Evolutionary conservation across 2,329 filamentous ascomycete genomes (phyloP), one percentile per base, ranked within the genome.

Genomic region (Podosphaera fusca): DNA sequence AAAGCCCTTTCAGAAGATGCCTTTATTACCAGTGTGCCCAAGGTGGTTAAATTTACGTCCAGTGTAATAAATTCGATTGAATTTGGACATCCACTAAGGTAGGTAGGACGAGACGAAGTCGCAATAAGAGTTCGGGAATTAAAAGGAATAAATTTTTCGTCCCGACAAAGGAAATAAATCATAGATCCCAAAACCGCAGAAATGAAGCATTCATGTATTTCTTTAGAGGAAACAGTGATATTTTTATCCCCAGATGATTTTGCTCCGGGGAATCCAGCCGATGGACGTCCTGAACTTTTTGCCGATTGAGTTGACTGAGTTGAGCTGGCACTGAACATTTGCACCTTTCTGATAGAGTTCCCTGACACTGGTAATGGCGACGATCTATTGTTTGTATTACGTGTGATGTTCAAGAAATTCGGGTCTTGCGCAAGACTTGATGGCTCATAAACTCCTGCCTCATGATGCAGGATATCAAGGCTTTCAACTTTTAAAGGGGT

Each of bases 51-150:
- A 60, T 61, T 65, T 30, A 68, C 61, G 56, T 68, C 65, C 31
- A 68, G 55, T 10, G 64, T 66, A 33, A 63, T 64, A 59, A 68
- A 63, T 42, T 62, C 65, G 47, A 63, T 59, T 40, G 10, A 53
- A 36, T 34, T 40, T 29, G 40, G 58, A 35, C 38, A 59, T 60
- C 57, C 61, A 29, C 61, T 58, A 54, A 29, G 36, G 7, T 29
- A 30, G 14, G 12, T 12, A 10, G 51, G 35, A 33, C 29, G 33
- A 30, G 34, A 34, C 14, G 7, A 36, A 21, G 33, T 29, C 21
- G 33, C n/a, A 53, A 67, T 61, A 57, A 69, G 58, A 42, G 67
- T 68, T 55, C 66, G 63, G 14, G 67, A 63, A 60, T 67, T 68
- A 33, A 69, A 58, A 36, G 66, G 65, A 53, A 68, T 62, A 51